Base-by-base conservation (phyloP, 495 filamentous ascomycete genomes). In the Penicillium cosmopolitanum region DNA sequence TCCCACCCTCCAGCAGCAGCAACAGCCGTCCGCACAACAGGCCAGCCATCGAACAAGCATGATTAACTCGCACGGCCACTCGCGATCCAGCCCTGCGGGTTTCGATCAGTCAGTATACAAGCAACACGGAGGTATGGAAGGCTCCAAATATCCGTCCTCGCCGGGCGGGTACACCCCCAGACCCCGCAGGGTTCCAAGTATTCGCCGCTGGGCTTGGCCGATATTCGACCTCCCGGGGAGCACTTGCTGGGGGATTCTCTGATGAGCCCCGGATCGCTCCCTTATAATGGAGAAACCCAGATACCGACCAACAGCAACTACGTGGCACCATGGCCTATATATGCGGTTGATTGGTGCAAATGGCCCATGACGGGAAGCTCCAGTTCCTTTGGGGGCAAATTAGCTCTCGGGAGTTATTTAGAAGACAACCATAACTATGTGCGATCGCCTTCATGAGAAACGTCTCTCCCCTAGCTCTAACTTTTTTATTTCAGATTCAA, bases 291-390 rank as follows among this genome's bases (percentile, higher is more conserved):
- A 28, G 84, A 86, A 38, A 75, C 67, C 18, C 77, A 82, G 36
- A 68, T 84, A 6, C 80, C 86, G 0, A 83, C 82, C 8, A 91
- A 89, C 65, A 88, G 93, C 76, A 97, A 94, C 65, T 98, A 98
- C 73, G 78, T 97, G 62, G 93, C 93, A 6, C 93, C 93, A 2
- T 99, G 95, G 91, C 87, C 91, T 38, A 88, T 96, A 40, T 98
- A 97, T 73, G 93, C 96, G 9, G 90, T 96, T 61, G 96, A 99
- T 78, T 99, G 96, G 96, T 99, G 95, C 74, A 98, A 98, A 76
- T 99, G 96, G 96, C 84, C 88, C n/a, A 85, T 93, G 2, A 84
- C 88, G 38, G 84, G 84, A 33, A 86, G 68, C 28, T 73, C 73
- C 5, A 76, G 87, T 52, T 84, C 87, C 42, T 92, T 91, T 54